These are phyloP conservation scores for Coemansia sp. DNA, from an alignment of 192 early-diverging fungal genomes.

Conservation along the genomic window DNA sequence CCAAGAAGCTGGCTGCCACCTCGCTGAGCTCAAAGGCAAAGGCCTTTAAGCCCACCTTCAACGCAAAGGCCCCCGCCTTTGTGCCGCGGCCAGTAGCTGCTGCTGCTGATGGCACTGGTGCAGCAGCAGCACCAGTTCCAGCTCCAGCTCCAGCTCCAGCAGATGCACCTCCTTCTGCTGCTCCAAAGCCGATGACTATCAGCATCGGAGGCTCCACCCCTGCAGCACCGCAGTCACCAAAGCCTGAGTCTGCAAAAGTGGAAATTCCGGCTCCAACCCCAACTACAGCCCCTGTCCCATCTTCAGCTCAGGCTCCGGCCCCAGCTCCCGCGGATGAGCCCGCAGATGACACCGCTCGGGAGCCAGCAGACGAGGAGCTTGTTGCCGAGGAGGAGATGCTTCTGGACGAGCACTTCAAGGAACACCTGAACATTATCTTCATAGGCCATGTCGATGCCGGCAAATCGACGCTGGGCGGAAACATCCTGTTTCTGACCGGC, in stretches of 20 bases:
- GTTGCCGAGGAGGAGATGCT: conserved; percentile 62
- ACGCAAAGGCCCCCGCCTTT: conserved; percentile 64
- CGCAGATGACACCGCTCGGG: neutral
- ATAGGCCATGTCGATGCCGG: conserved; percentile 98
- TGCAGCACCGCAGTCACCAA: conserved; percentile 14
- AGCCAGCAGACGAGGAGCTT: conserved; percentile 15
- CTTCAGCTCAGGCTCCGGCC: neutral
- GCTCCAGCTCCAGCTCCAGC: conserved; percentile 4
- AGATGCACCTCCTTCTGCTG: conserved; percentile 10
- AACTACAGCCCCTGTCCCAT: conserved; percentile 12
- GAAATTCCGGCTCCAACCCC: conserved; percentile 22
- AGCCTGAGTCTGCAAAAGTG: conserved; percentile 13
- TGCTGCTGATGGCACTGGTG: conserved; percentile 18
- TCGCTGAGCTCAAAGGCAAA: conserved; percentile 64
- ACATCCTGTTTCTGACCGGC: conserved; percentile 89
- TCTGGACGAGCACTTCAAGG: conserved; percentile 81
- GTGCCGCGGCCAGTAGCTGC: conserved; percentile 62
- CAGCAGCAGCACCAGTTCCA: conserved; percentile 16
- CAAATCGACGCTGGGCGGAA: conserved; percentile 98
- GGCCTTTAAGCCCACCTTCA: conserved; percentile 68
- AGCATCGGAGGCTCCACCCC: conserved; percentile 26
- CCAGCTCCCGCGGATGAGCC: conserved; percentile 4
- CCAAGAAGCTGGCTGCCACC: conserved; percentile 54
- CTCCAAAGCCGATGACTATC: conserved; percentile 23
- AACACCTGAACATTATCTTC: conserved; percentile 96